Percentiles rank a stretch among this genome's conserved stretches.
phyloP scores from a whole-genome alignment of 768 basidiomycete genomes.

The Suillus alpinus region DNA sequence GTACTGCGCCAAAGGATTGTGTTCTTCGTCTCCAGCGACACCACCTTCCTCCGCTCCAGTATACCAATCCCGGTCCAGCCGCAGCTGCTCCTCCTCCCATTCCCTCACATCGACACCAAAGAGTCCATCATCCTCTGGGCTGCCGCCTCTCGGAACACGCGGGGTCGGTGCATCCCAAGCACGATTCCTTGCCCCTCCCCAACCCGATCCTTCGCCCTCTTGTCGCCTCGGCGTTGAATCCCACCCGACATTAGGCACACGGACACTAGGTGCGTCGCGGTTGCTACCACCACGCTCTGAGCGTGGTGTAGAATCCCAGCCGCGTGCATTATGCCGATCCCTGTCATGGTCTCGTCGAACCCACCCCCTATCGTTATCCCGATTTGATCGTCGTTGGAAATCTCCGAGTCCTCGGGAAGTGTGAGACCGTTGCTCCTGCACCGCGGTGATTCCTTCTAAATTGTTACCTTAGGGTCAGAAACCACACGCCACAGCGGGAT shows the following conservation, averaged over 20 bases:
- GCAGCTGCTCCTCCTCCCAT: constrained; percentile 97
- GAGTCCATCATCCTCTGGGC: constrained; percentile 66
- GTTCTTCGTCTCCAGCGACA: constrained; percentile 85
- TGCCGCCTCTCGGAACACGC: constrained; percentile 59
- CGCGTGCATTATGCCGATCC: constrained; percentile 27
- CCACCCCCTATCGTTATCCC: constrained; percentile 56
- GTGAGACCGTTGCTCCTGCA: constrained; percentile 52
- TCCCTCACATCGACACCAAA: constrained; percentile 74
- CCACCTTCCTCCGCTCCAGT: constrained; percentile 85
- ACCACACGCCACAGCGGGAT: neutral
- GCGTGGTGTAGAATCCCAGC: constrained; percentile 64
- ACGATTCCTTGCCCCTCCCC: constrained; percentile 53
- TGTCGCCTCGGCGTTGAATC: constrained; percentile 81
- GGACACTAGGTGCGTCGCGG: constrained; percentile 74
- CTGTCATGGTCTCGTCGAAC: constrained; percentile 39
- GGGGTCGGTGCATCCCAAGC: constrained; percentile 89
- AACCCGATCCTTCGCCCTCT: constrained; percentile 57
- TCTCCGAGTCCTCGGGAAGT: constrained; percentile 83
- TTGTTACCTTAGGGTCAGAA: neutral
- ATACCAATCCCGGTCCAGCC: constrained; percentile 95
- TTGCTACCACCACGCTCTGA: constrained; percentile 44
- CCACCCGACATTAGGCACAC: constrained; percentile 92
- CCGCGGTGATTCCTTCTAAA: constrained; percentile 70
- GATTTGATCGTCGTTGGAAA: constrained; percentile 89
- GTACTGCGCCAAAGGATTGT: constrained; percentile 90